Evolutionary conservation across 208 protist species (phyloP), one percentile per base, ranked within the genome.

Genomic region (Leishmania guyanensis): DNA sequence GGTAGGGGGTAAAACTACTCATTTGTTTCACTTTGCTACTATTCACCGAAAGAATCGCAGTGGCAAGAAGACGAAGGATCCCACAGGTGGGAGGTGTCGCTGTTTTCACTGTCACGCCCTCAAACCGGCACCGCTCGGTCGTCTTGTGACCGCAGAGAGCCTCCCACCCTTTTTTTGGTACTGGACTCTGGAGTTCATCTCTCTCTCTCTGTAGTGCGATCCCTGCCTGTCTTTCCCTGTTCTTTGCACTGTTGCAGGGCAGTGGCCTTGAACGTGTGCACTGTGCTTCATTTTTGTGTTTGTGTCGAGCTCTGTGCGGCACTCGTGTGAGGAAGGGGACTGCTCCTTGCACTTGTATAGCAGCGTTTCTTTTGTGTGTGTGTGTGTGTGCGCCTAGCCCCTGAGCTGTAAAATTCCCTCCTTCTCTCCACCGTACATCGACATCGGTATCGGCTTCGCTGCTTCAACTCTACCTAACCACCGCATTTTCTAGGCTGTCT

Each of bases 191-290:
- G 43, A 46, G 43, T 33, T 68, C 71, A 4, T 20, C 48, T 77
- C 39, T 36, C 39, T 36, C 36, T 58, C 43, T 68, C n/a, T 65
- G 14, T 80, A 33, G 56, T 82, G 5, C 14, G 62, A 12, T 80
- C 79, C 80, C n/a, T 81, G 51, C 26, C 77, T 74, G 58, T 65
- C 78, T 79, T 75, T 85, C 65, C 72, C 8, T 62, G 53, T 60
- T 48, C 70, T 62, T 73, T 51, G 62, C 29, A n/a, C 5, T n/a
- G 20, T 64, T 29, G 26, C 58, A 10, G 29, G 26, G 58, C 26
- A 26, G 26, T 64, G 26, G 20, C 58, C 29, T n/a, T n/a, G 5
- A 33, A 33, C 58, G 26, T 8, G 26, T 17, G 58, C 26, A 22
- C 58, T 64, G 26, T 33, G 3, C 43, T 46, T 46, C 43, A n/a